These are phyloP conservation scores for Candida palmyrensis DNA, from an alignment of 805 yeast genomes.

Conservation along the genomic window DNA sequence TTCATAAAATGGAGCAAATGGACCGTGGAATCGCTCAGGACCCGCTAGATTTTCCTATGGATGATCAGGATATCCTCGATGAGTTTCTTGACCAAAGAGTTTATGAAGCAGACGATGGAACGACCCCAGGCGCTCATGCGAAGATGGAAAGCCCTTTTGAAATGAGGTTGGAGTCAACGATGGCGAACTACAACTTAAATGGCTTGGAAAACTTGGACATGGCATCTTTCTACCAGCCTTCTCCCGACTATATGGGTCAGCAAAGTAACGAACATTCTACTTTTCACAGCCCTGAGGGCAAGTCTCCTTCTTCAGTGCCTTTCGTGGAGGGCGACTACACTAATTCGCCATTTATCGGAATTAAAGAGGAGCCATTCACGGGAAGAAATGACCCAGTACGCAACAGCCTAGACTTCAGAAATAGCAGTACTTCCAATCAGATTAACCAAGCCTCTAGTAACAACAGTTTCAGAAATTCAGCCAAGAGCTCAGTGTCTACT, in stretches of 20 bases:
- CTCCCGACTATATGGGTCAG: neutral
- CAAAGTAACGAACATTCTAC: constrained; percentile 1
- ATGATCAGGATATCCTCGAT: constrained; percentile 48
- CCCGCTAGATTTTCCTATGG: constrained; percentile 8
- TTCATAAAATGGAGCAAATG: no score
- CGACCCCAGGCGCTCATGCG: constrained; percentile 3
- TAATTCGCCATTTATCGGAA: neutral
- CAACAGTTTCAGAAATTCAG: neutral
- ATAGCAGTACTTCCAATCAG: no score
- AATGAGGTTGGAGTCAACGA: neutral
- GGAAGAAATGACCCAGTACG: no score
- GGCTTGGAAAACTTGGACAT: neutral
- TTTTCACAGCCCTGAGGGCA: constrained; percentile 4
- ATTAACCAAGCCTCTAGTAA: neutral
- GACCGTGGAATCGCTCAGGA: neutral
- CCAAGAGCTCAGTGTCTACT: neutral
- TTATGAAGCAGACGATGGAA: constrained; percentile 29
- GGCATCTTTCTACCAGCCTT: neutral
- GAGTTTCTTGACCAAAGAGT: constrained; percentile 53
- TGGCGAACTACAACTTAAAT: neutral
- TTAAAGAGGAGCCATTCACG: no score
- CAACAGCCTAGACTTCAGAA: no score
- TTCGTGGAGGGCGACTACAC: neutral
- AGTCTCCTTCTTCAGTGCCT: no score
- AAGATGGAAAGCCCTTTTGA: no score